Base-by-base conservation (phyloP, 208 protist genomes). In the Crithidia mellificae region DNA sequence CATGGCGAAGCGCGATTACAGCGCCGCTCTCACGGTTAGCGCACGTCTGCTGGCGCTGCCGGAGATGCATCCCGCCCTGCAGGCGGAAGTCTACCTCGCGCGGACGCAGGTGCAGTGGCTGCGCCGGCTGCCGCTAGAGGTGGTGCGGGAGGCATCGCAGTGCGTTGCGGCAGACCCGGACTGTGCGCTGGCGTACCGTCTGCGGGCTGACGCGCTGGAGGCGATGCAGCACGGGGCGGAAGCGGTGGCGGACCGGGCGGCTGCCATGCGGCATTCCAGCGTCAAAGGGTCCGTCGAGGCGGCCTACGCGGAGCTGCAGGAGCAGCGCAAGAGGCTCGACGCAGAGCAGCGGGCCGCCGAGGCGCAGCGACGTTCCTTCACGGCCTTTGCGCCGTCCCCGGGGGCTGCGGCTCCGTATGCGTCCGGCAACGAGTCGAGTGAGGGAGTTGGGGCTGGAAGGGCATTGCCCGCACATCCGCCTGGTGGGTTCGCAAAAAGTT, bases 121-220 rank as follows among this genome's bases (percentile, higher is more conserved):
- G 61, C 63, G 69, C 14, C 63, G 81, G 6, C 73, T 74, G 29
- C 70, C 72, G 20, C 58, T 83, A 12, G 50, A 77, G 25, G 84
- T 80, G 39, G 68, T 93, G 15, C 77, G 85, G n/a, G 87, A 90
- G 34, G 91, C 86, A 41, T 86, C 77, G 32, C 41, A 47, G 20
- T 87, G 85, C 52, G 55, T 92, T 12, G 55, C 49, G 30, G 68
- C 68, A 19, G 78, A 91, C 55, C 66, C 79, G 14, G 53, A 34
- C 7, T 76, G 56, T 58, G 79, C 87, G 0, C 54, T 82, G 27
- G 80, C 87, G 12, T 87, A 80, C 62, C 77, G 82, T 0, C 64
- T 87, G 24, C 90, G 90, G 27, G 81, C 79, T 1, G 68, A 81
- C 24, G 83, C 76, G 8, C 54, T 82, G 20, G 52, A 74, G 38